phyloP scores from a whole-genome alignment of 2,329 filamentous ascomycete species.

The Penicillium sp. region DNA sequence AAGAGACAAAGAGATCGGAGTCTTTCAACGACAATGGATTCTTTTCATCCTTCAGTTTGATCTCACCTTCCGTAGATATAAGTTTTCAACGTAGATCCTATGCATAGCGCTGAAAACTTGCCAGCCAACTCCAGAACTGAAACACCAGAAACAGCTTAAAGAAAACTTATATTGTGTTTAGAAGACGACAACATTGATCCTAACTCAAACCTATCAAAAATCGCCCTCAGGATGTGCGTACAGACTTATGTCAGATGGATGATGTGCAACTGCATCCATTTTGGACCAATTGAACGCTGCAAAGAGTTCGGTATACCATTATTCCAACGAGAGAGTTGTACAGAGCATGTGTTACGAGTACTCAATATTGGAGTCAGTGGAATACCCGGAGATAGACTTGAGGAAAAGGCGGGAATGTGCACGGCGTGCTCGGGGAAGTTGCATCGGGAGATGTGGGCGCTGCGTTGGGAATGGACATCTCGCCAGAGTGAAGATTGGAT shows the following conservation, averaged over 20 bases:
- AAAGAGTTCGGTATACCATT: conserved; percentile 3
- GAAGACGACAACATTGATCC: no score
- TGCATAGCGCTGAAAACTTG: neutral
- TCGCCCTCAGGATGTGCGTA: neutral
- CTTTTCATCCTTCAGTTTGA: neutral
- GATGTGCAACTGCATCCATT: conserved; percentile 2
- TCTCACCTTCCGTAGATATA: neutral
- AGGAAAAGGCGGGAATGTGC: conserved; percentile 1
- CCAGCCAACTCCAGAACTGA: neutral
- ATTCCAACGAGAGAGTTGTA: neutral
- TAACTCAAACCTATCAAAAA: no score
- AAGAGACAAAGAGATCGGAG: neutral
- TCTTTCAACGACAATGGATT: neutral
- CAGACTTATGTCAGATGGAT: conserved; percentile 1
- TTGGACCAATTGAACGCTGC: neutral
- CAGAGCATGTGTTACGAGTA: neutral
- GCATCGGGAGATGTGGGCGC: conserved; percentile 6
- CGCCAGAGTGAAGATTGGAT: conserved; percentile 8
- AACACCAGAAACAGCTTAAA: neutral
- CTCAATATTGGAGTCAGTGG: neutral
- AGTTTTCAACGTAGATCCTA: neutral
- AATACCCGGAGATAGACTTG: conserved; percentile 15
- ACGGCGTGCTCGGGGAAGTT: neutral
- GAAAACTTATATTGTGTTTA: no score
- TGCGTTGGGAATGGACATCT: conserved; percentile 9